A percentile compares a stretch with the other conserved stretches of the same genome.
Conservation (phyloP, 1,139 yeast genomes). For the Protomyces inouyei region DNA sequence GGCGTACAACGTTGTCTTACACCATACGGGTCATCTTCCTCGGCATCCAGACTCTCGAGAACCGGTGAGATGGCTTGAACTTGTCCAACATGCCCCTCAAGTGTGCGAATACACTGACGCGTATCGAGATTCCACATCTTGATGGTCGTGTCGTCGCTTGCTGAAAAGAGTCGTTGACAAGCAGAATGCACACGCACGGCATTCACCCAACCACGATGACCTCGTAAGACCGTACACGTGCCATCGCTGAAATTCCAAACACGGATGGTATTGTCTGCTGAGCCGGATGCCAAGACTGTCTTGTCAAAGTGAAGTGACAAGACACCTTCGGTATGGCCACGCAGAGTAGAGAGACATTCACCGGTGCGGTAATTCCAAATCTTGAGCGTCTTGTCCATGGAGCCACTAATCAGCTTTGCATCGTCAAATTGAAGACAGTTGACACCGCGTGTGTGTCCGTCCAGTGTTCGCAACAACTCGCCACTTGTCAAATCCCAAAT, state of each 20-base stretch:
- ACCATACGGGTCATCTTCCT: slow-evolving; percentile 21
- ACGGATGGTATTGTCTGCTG: slow-evolving; percentile 85
- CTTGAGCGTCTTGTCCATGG: slow-evolving; percentile 82
- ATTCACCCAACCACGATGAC: slow-evolving; percentile 90
- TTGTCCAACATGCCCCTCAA: slow-evolving; percentile 57
- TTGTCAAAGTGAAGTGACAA: slow-evolving; percentile 72
- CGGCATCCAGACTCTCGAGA: slow-evolving; percentile 3
- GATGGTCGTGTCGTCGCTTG: slow-evolving; percentile 86
- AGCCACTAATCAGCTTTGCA: slow-evolving; percentile 84
- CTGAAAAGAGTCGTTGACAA: slow-evolving; percentile 74
- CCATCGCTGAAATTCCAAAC: slow-evolving; percentile 95
- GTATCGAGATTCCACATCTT: slow-evolving; percentile 90
- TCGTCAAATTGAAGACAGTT: slow-evolving; percentile 84
- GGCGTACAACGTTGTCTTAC: slow-evolving; percentile 5
- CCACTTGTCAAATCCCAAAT: slow-evolving; percentile 94
- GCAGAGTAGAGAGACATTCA: slow-evolving; percentile 83
- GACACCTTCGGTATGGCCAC: slow-evolving; percentile 88
- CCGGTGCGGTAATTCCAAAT: slow-evolving; percentile 97
- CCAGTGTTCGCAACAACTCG: slow-evolving; percentile 61
- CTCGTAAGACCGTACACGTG: slow-evolving; percentile 86
- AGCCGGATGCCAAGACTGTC: slow-evolving; percentile 83
- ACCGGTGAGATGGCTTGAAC: slow-evolving; percentile 33
- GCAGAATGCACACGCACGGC: slow-evolving; percentile 79
- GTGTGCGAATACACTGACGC: slow-evolving; percentile 70
- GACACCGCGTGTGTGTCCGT: slow-evolving; percentile 81